phyloP scores from a whole-genome alignment of 768 basidiomycete genomes.

The Arthromyces matolae region DNA sequence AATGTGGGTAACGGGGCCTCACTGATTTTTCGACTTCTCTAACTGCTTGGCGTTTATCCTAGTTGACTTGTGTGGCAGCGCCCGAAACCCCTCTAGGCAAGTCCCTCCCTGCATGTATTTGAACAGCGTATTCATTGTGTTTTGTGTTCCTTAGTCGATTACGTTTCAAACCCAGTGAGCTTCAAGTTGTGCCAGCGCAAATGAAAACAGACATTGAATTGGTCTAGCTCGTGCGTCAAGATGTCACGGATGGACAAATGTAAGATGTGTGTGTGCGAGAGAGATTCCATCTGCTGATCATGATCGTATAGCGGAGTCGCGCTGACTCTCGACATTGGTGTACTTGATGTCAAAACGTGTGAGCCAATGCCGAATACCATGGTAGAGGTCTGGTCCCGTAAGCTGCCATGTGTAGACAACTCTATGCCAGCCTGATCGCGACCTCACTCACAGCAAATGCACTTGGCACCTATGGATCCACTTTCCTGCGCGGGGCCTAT shows the following conservation, averaged over 20 bases:
- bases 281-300: background rate
- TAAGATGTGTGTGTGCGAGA: constrained; percentile 3
- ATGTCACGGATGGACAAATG: constrained; percentile 21
- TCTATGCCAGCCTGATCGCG: too few species aligned
- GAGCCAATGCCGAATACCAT: constrained; percentile 33
- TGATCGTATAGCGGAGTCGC: constrained; percentile 27
- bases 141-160: constrained; percentile 12
- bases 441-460: constrained; percentile 18
- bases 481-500: constrained; percentile 18
- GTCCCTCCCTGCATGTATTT: background rate
- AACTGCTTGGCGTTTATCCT: background rate
- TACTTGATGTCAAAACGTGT: constrained; percentile 39
- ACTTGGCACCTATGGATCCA: constrained; percentile 15
- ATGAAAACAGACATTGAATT: background rate
- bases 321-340: constrained; percentile 34
- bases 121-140: background rate
- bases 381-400: constrained; percentile 29
- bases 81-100: constrained; percentile 19
- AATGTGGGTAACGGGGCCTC: constrained; percentile 13
- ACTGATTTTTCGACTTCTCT: background rate
- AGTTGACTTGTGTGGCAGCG: constrained; percentile 18
- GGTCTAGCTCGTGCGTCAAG: constrained; percentile 18
- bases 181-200: background rate
- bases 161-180: constrained; percentile 18
- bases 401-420: too few species aligned